Conservation (phyloP, 2,329 filamentous ascomycete genomes). For the Cercospora beticola region DNA sequence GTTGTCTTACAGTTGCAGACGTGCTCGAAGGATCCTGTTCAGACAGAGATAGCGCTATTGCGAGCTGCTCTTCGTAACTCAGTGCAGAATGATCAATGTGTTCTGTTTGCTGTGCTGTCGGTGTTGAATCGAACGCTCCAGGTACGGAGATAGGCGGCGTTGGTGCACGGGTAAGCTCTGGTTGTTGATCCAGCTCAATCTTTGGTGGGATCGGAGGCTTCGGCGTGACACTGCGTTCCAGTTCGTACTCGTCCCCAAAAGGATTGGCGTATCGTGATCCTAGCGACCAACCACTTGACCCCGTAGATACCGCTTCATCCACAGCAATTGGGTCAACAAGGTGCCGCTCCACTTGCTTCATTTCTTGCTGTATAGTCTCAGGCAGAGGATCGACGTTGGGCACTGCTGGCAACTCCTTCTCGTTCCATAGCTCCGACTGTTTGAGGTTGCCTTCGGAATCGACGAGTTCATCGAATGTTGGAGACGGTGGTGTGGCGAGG, state of each 20-base stretch:
- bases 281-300: constrained; percentile 40
- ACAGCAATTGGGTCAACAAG: constrained; percentile 26
- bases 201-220: constrained; percentile 49
- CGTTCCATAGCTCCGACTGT: constrained; percentile 8
- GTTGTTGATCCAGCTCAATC: constrained; percentile 35
- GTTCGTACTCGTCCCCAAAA: constrained; percentile 46
- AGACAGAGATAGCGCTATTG: constrained; percentile 39
- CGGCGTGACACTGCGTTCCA: constrained; percentile 43
- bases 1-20: constrained; percentile 26
- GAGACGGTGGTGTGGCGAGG: constrained; percentile 25
- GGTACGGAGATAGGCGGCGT: constrained; percentile 26
- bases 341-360: constrained; percentile 30
- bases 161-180: constrained; percentile 19
- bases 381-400: constrained; percentile 25
- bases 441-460: constrained; percentile 36
- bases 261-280: constrained; percentile 47
- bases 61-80: constrained; percentile 40
- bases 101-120: constrained; percentile 17
- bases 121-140: constrained; percentile 20
- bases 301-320: constrained; percentile 19
- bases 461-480: constrained; percentile 38
- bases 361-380: constrained; percentile 23
- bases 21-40: constrained; percentile 35
- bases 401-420: constrained; percentile 24
- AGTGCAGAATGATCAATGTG: constrained; percentile 26